Evolutionary conservation across 768 basidiomycete genomes (phyloP).

Genomic region (Trametes punicea): DNA sequence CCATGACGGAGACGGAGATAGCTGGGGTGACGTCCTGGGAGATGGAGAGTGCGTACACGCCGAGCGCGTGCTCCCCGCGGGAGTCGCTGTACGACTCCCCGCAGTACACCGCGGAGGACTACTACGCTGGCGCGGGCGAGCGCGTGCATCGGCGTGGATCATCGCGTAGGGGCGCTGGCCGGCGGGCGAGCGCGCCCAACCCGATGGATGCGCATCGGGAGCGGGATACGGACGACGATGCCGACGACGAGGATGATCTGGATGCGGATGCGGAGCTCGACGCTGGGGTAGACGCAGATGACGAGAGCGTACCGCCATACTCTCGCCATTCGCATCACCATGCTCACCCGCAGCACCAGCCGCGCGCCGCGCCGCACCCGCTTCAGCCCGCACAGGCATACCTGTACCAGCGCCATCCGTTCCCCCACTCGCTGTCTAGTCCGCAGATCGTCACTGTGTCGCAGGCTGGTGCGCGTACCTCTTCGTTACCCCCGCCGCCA

Average conservation of each 20-base stretch:
- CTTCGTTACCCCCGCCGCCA: neutral
- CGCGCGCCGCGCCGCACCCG: neutral
- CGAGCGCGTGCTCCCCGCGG: conserved; percentile 14
- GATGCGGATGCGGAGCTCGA: neutral
- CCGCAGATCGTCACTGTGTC: conserved; percentile 16
- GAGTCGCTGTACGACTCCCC: conserved; percentile 17
- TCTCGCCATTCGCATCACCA: neutral
- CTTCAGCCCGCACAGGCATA: conserved; percentile 1
- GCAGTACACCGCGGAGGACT: conserved; percentile 12
- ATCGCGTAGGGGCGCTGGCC: conserved; percentile 1
- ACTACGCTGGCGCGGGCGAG: too few species aligned
- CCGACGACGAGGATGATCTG: neutral
- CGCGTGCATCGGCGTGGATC: neutral
- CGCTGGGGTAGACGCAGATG: neutral
- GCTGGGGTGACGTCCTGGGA: conserved; percentile 10
- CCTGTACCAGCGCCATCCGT: conserved; percentile 24
- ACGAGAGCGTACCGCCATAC: conserved; percentile 21
- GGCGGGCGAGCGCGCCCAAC: neutral
- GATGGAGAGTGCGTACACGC: conserved; percentile 10
- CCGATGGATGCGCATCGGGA: conserved; percentile 15
- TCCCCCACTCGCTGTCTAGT: conserved; percentile 27
- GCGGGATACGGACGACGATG: conserved; percentile 8
- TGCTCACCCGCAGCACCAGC: conserved; percentile 2
- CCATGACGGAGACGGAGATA: conserved; percentile 2
- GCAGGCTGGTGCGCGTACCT: neutral